Conservation (phyloP, 179 eudicot genomes). For the Camellia oleifera region DNA sequence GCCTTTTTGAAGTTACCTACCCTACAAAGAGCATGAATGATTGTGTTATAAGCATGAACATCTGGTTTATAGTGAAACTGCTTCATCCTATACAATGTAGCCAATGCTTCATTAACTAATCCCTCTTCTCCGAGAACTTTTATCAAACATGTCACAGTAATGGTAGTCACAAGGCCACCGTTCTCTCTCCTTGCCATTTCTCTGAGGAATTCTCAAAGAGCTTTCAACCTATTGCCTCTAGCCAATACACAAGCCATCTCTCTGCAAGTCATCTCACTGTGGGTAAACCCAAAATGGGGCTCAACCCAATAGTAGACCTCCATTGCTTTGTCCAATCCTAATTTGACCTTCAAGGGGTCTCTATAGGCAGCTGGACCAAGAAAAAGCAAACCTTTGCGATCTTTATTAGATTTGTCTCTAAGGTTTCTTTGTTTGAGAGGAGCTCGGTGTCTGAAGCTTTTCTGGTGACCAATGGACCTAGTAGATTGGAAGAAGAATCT, state of each 20-base stretch:
- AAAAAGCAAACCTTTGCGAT: constrained; percentile 31
- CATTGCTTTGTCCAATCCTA: constrained; percentile 47
- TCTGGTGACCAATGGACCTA: constrained; percentile 65
- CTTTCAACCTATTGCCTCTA: constrained; percentile 48
- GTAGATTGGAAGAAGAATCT: constrained; percentile 57
- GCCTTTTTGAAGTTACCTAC: constrained; percentile 75
- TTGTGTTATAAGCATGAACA: constrained; percentile 62
- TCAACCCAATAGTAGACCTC: constrained; percentile 69
- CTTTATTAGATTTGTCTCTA: constrained; percentile 29
- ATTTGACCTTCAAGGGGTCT: constrained; percentile 42
- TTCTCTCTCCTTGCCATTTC: constrained; percentile 46
- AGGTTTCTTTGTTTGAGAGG: constrained; percentile 64
- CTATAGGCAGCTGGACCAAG: constrained; percentile 66
- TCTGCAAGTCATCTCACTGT: constrained; percentile 51
- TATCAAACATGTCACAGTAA: constrained; percentile 73
- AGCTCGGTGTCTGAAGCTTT: constrained; percentile 59
- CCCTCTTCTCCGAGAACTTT: constrained; percentile 85
- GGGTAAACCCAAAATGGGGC: constrained; percentile 44
- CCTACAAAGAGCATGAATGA: constrained; percentile 68
- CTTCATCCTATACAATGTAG: constrained; percentile 68
- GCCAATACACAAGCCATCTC: constrained; percentile 68
- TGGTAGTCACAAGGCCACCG: constrained; percentile 50
- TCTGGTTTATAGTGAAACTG: constrained; percentile 79
- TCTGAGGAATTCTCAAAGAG: constrained; percentile 62
- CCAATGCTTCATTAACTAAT: constrained; percentile 61